Evolutionary conservation across 2,329 filamentous ascomycete genomes (phyloP).

Genomic region (Alternaria longipes): DNA sequence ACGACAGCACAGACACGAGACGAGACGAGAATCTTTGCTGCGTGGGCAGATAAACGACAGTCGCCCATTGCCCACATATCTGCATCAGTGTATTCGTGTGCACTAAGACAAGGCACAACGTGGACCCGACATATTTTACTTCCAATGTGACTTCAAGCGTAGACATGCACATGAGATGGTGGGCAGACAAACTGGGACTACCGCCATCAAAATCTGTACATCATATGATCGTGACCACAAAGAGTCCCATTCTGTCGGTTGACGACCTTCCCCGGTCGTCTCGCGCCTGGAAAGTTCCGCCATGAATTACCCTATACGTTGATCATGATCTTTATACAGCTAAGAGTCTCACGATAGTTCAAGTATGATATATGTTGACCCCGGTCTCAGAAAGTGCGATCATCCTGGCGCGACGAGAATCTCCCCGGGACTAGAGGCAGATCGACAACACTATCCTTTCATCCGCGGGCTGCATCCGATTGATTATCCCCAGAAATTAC

Average conservation of each 20-base stretch:
- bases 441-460: slow-evolving; percentile 13
- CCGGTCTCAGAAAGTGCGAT: slow-evolving; percentile 7
- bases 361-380: not conserved
- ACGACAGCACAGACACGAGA: not conserved
- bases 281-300: not conserved
- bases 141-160: not conserved
- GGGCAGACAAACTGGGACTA: not conserved
- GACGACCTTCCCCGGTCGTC: not conserved
- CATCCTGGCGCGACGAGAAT: slow-evolving; percentile 8
- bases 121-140: not conserved
- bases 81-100: not conserved
- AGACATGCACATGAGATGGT: not conserved
- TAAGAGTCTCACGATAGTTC: not conserved
- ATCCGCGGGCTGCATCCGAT: slow-evolving; percentile 3
- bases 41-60: not conserved
- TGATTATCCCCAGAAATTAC: slow-evolving; percentile 1
- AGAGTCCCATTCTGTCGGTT: not conserved
- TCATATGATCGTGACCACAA: not conserved
- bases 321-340: not conserved
- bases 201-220: not conserved
- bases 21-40: not conserved
- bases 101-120: not conserved
- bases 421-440: slow-evolving; percentile 11
- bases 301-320: not conserved
- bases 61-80: not conserved